These are phyloP conservation scores for Flaveria linearis DNA, from an alignment of 129 eudicot species.

Conservation along the genomic window DNA sequence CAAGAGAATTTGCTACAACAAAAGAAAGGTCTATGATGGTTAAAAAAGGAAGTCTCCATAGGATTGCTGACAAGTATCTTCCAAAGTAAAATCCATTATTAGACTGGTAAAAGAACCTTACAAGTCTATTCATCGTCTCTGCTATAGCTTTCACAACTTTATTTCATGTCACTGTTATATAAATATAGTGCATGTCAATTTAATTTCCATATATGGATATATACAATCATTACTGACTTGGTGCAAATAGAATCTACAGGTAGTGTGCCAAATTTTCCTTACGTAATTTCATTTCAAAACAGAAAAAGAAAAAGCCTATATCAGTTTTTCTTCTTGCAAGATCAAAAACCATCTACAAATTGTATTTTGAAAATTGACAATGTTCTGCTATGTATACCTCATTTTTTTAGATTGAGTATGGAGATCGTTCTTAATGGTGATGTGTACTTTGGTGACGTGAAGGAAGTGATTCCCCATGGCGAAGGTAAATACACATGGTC, in stretches of 20 bases:
- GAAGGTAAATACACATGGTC: conserved; percentile 85
- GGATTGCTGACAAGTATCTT: conserved; percentile 11
- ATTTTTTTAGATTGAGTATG: conserved; percentile 48
- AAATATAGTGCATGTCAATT: neutral
- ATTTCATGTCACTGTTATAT: neutral
- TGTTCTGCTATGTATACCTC: conserved; percentile 19
- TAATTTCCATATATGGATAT: neutral
- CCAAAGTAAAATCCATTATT: neutral
- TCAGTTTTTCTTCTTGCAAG: conserved; percentile 10
- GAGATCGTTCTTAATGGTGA: conserved; percentile 67
- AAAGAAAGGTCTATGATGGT: conserved; percentile 11
- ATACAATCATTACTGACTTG: neutral
- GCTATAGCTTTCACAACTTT: neutral
- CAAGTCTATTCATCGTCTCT: neutral
- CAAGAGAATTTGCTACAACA: conserved; percentile 7
- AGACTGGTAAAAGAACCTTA: neutral
- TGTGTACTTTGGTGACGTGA: conserved; percentile 59
- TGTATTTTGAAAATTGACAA: conserved; percentile 18
- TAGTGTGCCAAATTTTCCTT: neutral
- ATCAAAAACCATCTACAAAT: conserved; percentile 8
- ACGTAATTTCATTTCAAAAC: neutral
- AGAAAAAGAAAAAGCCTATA: neutral
- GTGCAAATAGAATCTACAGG: neutral
- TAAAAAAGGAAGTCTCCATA: neutral
- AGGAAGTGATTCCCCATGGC: conserved; percentile 74